Conservation (phyloP, 2,329 filamentous ascomycete genomes). For the Cercospora sp. region DNA sequence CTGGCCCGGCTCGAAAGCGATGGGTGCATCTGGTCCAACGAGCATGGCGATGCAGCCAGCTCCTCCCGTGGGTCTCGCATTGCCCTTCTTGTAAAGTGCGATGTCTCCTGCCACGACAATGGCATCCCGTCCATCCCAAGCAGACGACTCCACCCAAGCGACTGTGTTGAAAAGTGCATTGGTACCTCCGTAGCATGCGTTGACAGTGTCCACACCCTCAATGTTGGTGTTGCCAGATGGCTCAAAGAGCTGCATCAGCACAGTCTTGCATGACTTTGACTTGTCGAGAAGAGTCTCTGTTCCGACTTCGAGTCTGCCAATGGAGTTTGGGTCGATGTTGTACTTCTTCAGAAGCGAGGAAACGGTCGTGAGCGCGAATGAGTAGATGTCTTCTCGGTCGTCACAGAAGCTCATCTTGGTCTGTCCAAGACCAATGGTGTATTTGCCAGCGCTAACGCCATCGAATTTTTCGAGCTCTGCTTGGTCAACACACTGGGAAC, state of each 20-base stretch:
- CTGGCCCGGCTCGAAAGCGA: conserved; percentile 53
- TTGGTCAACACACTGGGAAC: conserved; percentile 54
- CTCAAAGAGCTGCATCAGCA: conserved; percentile 56
- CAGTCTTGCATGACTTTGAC: conserved; percentile 57
- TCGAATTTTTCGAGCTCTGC: conserved; percentile 57
- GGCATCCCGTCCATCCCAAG: conserved; percentile 55
- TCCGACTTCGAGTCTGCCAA: conserved; percentile 56
- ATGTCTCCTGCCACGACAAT: conserved; percentile 57
- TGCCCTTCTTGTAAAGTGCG: conserved; percentile 57
- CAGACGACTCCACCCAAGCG: conserved; percentile 57
- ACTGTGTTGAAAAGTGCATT: conserved; percentile 57
- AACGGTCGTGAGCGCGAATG: conserved; percentile 54
- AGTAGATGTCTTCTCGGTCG: conserved; percentile 59
- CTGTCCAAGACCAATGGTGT: conserved; percentile 57
- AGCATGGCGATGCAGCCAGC: conserved; percentile 58
- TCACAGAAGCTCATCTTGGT: conserved; percentile 59
- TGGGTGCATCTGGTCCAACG: conserved; percentile 53
- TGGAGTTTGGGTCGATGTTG: conserved; percentile 53
- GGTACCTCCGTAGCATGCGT: conserved; percentile 58
- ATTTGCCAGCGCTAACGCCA: conserved; percentile 55
- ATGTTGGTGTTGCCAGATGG: conserved; percentile 56
- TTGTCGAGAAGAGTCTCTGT: conserved; percentile 58
- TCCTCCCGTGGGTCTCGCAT: conserved; percentile 55
- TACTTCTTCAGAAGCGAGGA: conserved; percentile 56
- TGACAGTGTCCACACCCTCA: conserved; percentile 56